These are phyloP conservation scores for Candida tammaniensis DNA, from an alignment of 805 yeast species.

Conservation along the genomic window DNA sequence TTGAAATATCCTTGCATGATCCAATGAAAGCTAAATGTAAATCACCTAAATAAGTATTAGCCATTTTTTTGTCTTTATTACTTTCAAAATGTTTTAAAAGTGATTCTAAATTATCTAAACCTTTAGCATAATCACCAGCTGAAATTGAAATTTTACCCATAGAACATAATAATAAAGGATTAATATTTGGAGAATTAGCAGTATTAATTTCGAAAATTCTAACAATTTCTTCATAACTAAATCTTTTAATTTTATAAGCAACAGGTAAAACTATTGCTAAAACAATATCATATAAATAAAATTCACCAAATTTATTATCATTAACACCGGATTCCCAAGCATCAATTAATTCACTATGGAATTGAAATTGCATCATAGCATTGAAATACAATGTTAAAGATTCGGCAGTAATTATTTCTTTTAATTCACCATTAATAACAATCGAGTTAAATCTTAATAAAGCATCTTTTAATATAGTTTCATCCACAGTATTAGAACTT, in stretches of 20 bases:
- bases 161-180: conserved; percentile 57
- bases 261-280: conserved; percentile 69
- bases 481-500: conserved; percentile 25
- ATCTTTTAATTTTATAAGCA: conserved; percentile 58
- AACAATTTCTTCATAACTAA: conserved; percentile 58
- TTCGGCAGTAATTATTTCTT: conserved; percentile 19
- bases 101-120: conserved; percentile 60
- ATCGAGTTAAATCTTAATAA: conserved; percentile 29
- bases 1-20: conserved; percentile 64
- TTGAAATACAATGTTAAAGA: conserved; percentile 25
- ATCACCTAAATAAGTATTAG: conserved; percentile 50
- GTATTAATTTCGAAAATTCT: conserved; percentile 49
- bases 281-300: conserved; percentile 61
- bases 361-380: conserved; percentile 49
- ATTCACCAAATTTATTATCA: conserved; percentile 34
- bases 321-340: conserved; percentile 68
- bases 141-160: conserved; percentile 71
- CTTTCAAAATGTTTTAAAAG: conserved; percentile 51
- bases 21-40: conserved; percentile 80
- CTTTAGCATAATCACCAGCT: conserved; percentile 63
- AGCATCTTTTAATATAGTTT: conserved; percentile 29
- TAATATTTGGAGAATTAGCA: conserved; percentile 24
- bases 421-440: conserved; percentile 28
- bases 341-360: conserved; percentile 61
- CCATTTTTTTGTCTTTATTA: conserved; percentile 7